These are phyloP conservation scores for Gleditsia sinensis DNA, from an alignment of 306 rosid genomes.

Conservation along the genomic window DNA sequence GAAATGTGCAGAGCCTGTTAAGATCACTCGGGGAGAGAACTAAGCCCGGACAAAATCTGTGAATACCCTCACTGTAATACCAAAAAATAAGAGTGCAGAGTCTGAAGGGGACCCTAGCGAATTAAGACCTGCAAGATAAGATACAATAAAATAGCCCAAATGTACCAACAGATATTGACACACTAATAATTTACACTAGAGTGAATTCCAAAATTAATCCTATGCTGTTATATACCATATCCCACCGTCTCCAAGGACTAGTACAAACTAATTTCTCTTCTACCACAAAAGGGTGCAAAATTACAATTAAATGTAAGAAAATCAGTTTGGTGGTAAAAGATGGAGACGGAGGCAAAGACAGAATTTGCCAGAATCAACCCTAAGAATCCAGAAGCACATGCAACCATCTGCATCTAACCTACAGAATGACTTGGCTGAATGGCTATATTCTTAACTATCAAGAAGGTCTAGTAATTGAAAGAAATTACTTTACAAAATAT, in stretches of 20 bases:
- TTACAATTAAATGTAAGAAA: too few species aligned
- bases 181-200: slow-evolving; percentile 24
- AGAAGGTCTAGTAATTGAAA: slow-evolving; percentile 31
- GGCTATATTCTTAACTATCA: slow-evolving; percentile 37
- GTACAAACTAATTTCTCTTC: too few species aligned
- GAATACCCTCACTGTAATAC: too few species aligned
- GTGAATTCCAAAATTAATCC: slow-evolving; percentile 13
- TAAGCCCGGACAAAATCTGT: too few species aligned
- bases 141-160: background rate
- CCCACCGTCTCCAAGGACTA: slow-evolving; percentile 34
- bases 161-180: slow-evolving; percentile 9
- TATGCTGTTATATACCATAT: slow-evolving; percentile 24
- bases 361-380: slow-evolving; percentile 49
- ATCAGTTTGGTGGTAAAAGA: slow-evolving; percentile 31
- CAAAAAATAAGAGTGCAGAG: too few species aligned
- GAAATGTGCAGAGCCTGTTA: too few species aligned
- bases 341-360: slow-evolving; percentile 41
- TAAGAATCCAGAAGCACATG: slow-evolving; percentile 34
- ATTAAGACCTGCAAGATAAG: background rate
- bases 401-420: slow-evolving; percentile 47
- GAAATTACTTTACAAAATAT: slow-evolving; percentile 64
- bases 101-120: slow-evolving; percentile 3
- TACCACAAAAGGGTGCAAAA: too few species aligned
- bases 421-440: slow-evolving; percentile 41
- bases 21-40: too few species aligned